Evolutionary conservation across 2,329 filamentous ascomycete genomes (phyloP), one percentile per base, ranked within the genome.

Genomic region (Plectosphaerella sp.): DNA sequence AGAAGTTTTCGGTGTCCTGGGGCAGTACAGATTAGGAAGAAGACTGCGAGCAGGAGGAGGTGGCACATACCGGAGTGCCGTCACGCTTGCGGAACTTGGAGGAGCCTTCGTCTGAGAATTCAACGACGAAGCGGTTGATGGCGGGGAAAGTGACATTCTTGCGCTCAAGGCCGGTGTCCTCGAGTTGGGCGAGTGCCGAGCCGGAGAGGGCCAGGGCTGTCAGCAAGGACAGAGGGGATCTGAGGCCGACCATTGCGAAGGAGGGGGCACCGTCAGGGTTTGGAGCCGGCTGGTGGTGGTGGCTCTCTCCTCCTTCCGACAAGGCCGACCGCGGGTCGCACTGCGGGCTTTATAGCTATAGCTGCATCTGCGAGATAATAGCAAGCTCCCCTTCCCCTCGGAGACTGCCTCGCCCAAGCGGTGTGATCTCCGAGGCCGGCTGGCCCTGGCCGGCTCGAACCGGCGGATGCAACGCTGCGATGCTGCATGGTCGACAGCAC

Each of bases 1-100:
- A 55, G 47, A 55, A 55, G 24, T 46, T 42, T 4, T 36, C 48
- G 5, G 52, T 51, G 16, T 54, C 48, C 52, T 45, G 11, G 3
- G 36, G 20, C 3, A 36, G 6, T n/a, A 15, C 3, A 18, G 16
- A 14, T 16, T 14, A 28, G 14, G 3, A 33, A n/a, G n/a, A 6
- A 11, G 24, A 25, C 10, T 8, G 22, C 4, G 12, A n/a, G 14
- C 2, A 42, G 6, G 14, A n/a, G 14, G 7, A 16, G 18, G 9
- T 14, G 5, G 14, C 2, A 28, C 47, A 16, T 37, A 42, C 47
- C 12, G 35, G 15, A 25, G 20, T 22, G 15, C 47, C 47, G 16
- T 49, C 47, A 15, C 47, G 47, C 36, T 49, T 49, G 9, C 36
- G 10, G 47, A 42, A 49, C 36, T 16, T 42, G 18, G 47, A 25